These are phyloP conservation scores for Aspergillus coremiiformis DNA, from an alignment of 495 filamentous ascomycete species.

Conservation along the genomic window DNA sequence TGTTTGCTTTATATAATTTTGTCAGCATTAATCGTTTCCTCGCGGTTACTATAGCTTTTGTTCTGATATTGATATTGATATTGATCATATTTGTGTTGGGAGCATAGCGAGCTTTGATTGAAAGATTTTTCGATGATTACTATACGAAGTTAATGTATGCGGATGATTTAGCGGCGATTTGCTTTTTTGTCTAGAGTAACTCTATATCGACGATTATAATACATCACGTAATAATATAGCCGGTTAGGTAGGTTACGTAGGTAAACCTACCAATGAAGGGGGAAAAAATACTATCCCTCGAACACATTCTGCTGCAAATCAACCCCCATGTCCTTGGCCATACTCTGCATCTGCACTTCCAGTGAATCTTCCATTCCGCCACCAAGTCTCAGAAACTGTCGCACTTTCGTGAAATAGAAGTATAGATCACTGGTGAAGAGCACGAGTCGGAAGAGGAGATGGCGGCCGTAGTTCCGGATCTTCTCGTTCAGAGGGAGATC, in stretches of 20 bases:
- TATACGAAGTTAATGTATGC: not conserved
- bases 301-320: conserved; percentile 83
- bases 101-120: not conserved
- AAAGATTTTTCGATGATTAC: no score
- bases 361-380: conserved; percentile 91
- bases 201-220: not conserved
- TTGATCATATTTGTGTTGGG: not conserved
- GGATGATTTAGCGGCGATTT: not conserved
- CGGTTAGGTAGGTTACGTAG: no score
- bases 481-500: conserved; percentile 51
- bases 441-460: conserved; percentile 73
- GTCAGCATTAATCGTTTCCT: no score
- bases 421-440: conserved; percentile 70
- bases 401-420: conserved; percentile 72
- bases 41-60: no score
- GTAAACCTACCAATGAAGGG: no score
- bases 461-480: conserved; percentile 52
- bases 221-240: not conserved
- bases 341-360: conserved; percentile 72
- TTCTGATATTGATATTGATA: no score
- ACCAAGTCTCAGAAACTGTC: conserved; percentile 65
- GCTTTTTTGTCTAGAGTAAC: conserved; percentile 12
- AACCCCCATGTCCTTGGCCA: conserved; percentile 87
- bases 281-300: conserved; percentile 51
- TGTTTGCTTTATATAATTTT: no score